Percentiles rank a stretch among this genome's conserved stretches.
Evolutionary conservation across 257 asterid species (phyloP).

Genomic region (Verbascum thapsus): DNA sequence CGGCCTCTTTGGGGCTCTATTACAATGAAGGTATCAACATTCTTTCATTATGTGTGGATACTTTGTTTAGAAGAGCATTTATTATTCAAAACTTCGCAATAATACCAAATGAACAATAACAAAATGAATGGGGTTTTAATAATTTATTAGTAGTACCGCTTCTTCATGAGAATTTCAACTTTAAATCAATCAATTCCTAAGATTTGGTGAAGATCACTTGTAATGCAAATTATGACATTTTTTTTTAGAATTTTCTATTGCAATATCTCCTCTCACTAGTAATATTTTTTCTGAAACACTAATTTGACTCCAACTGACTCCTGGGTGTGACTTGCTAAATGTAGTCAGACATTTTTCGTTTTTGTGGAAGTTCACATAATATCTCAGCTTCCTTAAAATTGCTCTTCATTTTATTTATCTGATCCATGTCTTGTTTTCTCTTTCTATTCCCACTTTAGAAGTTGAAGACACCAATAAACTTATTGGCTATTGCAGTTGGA

Average conservation of each 20-base stretch:
- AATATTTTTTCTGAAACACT: background rate
- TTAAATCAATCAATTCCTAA: background rate
- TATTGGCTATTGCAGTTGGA: slow-evolving; percentile 83
- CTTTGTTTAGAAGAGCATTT: background rate
- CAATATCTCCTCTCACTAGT: background rate
- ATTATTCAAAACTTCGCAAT: background rate
- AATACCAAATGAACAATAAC: no score
- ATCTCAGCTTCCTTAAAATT: background rate
- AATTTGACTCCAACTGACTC: background rate
- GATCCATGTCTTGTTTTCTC: slow-evolving; percentile 21
- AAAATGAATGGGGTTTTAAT: no score
- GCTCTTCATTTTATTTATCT: slow-evolving; percentile 24
- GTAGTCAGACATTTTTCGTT: background rate
- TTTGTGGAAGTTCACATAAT: background rate
- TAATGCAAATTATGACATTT: background rate
- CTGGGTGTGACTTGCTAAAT: background rate
- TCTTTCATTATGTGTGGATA: background rate
- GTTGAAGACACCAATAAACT: slow-evolving; percentile 49
- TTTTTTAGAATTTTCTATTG: background rate
- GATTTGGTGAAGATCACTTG: slow-evolving; percentile 3
- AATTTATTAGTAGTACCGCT: no score
- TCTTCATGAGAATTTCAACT: background rate
- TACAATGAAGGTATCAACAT: slow-evolving; percentile 42
- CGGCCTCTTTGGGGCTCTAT: slow-evolving; percentile 57
- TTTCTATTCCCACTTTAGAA: slow-evolving; percentile 37